A percentile compares a stretch with the other conserved stretches of the same genome.
Evolutionary conservation across 2,329 filamentous ascomycete genomes (phyloP).

Genomic region (Coleophoma crateriformis): DNA sequence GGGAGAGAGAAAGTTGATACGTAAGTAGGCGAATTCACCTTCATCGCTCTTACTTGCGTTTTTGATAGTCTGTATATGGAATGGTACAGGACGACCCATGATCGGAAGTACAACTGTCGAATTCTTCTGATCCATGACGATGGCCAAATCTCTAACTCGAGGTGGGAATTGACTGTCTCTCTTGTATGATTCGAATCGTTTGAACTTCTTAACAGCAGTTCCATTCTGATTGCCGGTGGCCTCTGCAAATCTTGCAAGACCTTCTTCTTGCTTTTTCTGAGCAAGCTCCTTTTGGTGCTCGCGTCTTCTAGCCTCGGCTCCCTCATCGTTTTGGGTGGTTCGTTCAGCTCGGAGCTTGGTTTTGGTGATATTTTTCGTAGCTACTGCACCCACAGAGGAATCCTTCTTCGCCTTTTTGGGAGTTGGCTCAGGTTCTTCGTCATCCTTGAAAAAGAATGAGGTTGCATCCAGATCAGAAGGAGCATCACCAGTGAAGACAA

Average conservation of each 20-base stretch:
- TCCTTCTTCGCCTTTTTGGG: conserved; percentile 92
- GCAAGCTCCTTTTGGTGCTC: conserved; percentile 91
- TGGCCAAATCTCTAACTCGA: conserved; percentile 77
- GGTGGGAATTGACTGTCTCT: conserved; percentile 88
- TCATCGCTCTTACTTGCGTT: conserved; percentile 98
- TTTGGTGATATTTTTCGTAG: conserved; percentile 91
- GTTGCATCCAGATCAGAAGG: conserved; percentile 88
- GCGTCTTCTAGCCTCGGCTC: conserved; percentile 78
- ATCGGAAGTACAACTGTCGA: conserved; percentile 88
- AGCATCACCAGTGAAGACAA: conserved; percentile 91
- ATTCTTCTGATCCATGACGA: conserved; percentile 88
- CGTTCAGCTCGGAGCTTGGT: conserved; percentile 89
- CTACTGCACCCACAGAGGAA: conserved; percentile 75
- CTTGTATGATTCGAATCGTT: conserved; percentile 98
- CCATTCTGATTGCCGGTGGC: conserved; percentile 81
- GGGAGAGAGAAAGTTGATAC: conserved; percentile 95
- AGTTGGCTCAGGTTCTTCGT: conserved; percentile 78
- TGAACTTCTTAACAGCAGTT: conserved; percentile 95
- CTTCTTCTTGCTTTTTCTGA: conserved; percentile 83
- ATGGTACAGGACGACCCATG: conserved; percentile 95
- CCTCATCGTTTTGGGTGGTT: conserved; percentile 81
- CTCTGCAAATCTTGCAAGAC: conserved; percentile 78
- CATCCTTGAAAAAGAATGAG: conserved; percentile 98
- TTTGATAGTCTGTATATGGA: conserved; percentile 98
- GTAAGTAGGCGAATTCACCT: conserved; percentile 85